Evolutionary conservation across 1,139 yeast species (phyloP).

Genomic region (Taiozyma sp.): DNA sequence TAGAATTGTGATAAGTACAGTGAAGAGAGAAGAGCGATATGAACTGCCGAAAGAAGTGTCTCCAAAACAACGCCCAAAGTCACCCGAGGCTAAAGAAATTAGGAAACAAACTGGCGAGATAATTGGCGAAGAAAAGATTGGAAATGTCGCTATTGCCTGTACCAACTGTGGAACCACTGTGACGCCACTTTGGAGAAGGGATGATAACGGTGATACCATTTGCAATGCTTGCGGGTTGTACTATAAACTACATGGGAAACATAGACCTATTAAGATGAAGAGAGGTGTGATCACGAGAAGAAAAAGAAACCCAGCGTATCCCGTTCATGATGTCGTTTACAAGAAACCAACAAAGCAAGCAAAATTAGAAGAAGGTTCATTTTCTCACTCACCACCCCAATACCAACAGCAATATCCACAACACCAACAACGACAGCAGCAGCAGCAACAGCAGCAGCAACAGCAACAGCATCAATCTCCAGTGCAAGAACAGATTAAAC

Average conservation of each 20-base stretch:
- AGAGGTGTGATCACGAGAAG: conserved; percentile 70
- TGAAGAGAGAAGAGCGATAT: conserved; percentile 2
- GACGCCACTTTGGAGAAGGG: conserved; percentile 16
- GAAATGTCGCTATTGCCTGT: conserved; percentile 52
- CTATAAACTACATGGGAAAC: conserved; percentile 63
- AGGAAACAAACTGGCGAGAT: conserved; percentile 12
- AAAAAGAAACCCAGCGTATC: conserved; percentile 34
- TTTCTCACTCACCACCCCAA: not conserved
- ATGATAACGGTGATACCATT: conserved; percentile 9
- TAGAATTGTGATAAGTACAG: conserved; percentile 38
- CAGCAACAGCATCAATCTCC: not conserved
- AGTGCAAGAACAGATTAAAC: not conserved
- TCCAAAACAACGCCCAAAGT: not conserved
- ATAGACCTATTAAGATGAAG: conserved; percentile 74
- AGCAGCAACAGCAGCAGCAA: not conserved
- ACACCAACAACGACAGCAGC: not conserved
- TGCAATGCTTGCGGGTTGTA: conserved; percentile 14
- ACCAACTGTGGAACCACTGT: conserved; percentile 26
- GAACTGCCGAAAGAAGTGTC: not conserved
- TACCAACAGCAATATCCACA: not conserved
- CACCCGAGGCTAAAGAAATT: not conserved
- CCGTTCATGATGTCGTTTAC: not conserved
- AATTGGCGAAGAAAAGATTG: conserved; percentile 25
- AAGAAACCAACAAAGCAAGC: not conserved
- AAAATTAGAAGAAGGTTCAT: not conserved